Evolutionary conservation across 345 rosid species (phyloP).

Genomic region (Brassica rapa): DNA sequence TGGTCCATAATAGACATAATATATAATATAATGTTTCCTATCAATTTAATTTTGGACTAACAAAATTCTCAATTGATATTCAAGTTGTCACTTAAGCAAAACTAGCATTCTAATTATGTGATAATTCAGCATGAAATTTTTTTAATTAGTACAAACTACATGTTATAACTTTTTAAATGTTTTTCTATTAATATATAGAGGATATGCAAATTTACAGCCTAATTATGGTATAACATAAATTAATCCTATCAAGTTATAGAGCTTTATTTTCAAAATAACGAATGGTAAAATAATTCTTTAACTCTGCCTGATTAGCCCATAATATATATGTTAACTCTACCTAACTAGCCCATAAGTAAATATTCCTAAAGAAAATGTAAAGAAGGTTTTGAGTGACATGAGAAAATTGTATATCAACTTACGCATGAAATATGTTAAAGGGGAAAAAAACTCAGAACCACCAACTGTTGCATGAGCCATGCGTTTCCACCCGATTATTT

Average conservation of each 20-base stretch:
- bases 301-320: background rate
- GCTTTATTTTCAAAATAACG: background rate
- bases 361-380: background rate
- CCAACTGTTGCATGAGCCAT: conserved; percentile 33
- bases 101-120: too few species aligned
- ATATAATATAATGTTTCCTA: too few species aligned
- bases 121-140: too few species aligned
- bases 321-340: background rate
- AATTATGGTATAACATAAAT: background rate
- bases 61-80: too few species aligned
- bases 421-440: background rate
- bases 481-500: conserved; percentile 1
- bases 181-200: too few species aligned
- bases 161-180: too few species aligned
- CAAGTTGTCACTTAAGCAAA: too few species aligned
- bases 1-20: too few species aligned
- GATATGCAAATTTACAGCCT: background rate
- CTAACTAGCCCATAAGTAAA: background rate
- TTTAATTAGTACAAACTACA: too few species aligned
- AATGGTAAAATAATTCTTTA: background rate
- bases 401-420: background rate
- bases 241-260: background rate
- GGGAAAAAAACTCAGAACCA: background rate
- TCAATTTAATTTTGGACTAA: too few species aligned
- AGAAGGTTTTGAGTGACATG: background rate